A percentile compares a stretch with the other conserved stretches of the same genome.
Conservation (phyloP, 192 early-diverging fungal species). For the Entomortierella beljakovae region DNA sequence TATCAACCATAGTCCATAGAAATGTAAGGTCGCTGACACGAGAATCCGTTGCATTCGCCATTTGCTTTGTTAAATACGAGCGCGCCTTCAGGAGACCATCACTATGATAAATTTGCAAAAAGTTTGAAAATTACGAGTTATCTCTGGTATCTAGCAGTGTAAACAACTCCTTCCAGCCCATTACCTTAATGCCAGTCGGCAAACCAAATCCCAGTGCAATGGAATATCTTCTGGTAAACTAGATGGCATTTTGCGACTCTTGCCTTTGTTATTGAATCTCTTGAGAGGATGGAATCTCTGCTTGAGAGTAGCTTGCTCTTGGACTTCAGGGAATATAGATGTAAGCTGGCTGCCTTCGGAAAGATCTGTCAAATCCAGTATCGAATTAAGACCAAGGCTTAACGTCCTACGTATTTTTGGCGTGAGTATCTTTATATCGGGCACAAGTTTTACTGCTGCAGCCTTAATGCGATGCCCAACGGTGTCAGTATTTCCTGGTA, state of each 20-base stretch:
- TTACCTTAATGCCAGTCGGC: background rate
- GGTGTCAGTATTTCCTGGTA: background rate
- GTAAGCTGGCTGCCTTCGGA: background rate
- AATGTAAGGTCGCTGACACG: slow-evolving; percentile 1
- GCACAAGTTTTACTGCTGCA: background rate
- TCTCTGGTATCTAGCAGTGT: background rate
- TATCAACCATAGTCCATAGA: background rate
- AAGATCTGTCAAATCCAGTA: background rate
- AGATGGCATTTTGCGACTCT: background rate
- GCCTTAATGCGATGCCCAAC: too few species aligned
- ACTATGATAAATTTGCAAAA: background rate
- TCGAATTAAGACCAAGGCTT: background rate
- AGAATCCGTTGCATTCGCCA: slow-evolving; percentile 3
- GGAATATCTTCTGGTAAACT: background rate
- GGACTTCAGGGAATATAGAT: background rate
- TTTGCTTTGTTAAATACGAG: slow-evolving; percentile 1
- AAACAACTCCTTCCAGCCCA: background rate
- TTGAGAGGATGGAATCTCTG: background rate
- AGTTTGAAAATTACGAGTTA: background rate
- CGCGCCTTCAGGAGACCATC: slow-evolving; percentile 10
- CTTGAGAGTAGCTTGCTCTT: background rate
- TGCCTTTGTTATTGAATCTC: background rate
- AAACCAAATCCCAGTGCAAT: background rate
- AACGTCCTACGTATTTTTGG: background rate
- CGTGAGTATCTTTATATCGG: background rate